Evolutionary conservation across 2,329 filamentous ascomycete genomes (phyloP), one percentile per base, ranked within the genome.

Genomic region (Colletotrichum sp.): DNA sequence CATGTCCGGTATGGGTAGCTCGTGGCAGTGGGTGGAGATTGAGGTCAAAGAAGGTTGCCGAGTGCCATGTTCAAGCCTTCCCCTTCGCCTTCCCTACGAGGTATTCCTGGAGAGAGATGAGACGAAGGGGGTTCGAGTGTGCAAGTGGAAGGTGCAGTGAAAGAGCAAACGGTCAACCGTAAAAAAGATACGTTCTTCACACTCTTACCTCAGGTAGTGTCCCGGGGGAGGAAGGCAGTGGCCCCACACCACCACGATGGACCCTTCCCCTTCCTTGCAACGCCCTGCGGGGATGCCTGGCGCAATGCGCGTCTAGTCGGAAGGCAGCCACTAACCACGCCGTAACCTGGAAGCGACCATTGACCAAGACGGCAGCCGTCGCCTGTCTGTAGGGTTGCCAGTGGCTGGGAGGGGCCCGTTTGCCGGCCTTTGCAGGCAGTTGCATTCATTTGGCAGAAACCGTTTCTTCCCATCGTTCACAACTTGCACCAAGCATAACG

Each of bases 251-350:
- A 58, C 29, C 61, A 58, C 24, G 51, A 43, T 38, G 33, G 58
- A 66, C 47, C 57, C 69, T 36, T 72, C 43, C 43, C 57, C 69
- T 36, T 72, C 43, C 43, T 51, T 72, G 62, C 15, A 13, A 8
- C 5, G 12, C 15, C 36, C 51, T 74, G 72, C 65, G 65, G 69
- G 33, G 65, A 62, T 74, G 72, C 72, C 72, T 74, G 72, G 72
- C 65, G 70, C 70, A 47, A 66, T 74, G 72, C 70, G 72, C 72
- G 72, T 65, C 57, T 74, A 74, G 47, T 74, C 64, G 69, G 29
- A 73, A 69, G 72, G 64, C 59, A 69, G 33, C 58, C 31, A 63
- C 29, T 24, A 57, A 67, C 31, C 57, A 59, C 63, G 27, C 58
- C 38, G 57, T 21, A 24, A 57, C 63, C 57, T 38, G 47, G 15